Evolutionary conservation across 2,329 filamentous ascomycete species (phyloP), one percentile per base, ranked within the genome.

Genomic region (Aspergillus viridinutans): DNA sequence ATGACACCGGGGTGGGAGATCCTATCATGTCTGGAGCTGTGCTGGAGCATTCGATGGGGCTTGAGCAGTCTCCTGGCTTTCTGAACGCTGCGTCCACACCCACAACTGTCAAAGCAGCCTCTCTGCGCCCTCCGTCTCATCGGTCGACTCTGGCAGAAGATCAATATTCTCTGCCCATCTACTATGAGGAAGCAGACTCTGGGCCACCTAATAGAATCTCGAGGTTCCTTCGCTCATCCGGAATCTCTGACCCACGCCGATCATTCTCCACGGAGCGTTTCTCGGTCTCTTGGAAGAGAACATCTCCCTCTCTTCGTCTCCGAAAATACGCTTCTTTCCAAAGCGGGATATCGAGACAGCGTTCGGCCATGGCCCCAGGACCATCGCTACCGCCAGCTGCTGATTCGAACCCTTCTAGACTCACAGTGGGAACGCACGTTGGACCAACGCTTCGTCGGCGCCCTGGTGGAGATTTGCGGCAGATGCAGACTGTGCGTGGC

Each of bases 391-490:
- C 56, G n/a, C 65, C 66, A 14, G 53, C 50, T 28, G 53, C 56
- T 4, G 64, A 61, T 25, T 61, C 56, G 20, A 56, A 62, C 56
- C 23, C 56, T 49, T 49, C 52, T 17, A 53, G 65, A 55, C 60
- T 69, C 47, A 57, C 58, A 40, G 20, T 54, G 47, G 59, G 67
- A 45, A 67, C 67, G 57, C 63, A 69, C 28, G 64, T 62, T 14
- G 71, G 69, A 6, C 83, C 86, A 48, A 80, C 87, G 45, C 80
- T 94, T 59, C 82, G 90, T 58, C 80, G 90, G 68, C 82, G 87
- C 14, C 90, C 89, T 6, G 90, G 90, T 50, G 89, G 90, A 35
- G 86, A 93, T 69, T 74, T 94, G 50, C 83, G 87, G 60, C 87
- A 86, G 17, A 87, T 84, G 40, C 82, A 81, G 20, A 87, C 87